Percentiles rank a stretch among this genome's conserved stretches.
phyloP scores from a whole-genome alignment of 805 yeast species.

The Suhomyces pyralidae region DNA sequence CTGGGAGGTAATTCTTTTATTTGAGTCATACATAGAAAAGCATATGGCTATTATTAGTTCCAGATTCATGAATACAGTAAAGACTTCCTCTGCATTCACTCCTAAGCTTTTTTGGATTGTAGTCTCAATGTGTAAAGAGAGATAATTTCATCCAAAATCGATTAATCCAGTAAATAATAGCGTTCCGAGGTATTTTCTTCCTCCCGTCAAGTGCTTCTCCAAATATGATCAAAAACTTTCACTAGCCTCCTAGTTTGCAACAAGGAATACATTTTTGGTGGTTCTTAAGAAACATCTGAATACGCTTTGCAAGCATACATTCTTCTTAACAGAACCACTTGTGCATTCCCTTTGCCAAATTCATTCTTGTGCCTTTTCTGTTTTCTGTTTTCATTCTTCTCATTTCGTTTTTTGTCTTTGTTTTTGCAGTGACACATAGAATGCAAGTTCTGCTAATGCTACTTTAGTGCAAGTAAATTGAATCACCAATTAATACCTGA shows the following conservation, averaged over 20 bases:
- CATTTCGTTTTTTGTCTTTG: slow-evolving; percentile 1
- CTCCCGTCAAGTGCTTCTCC: slow-evolving; percentile 6
- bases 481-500: neutral
- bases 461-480: neutral
- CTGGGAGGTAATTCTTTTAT: slow-evolving; percentile 7
- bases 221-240: slow-evolving; percentile 5
- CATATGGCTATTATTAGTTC: slow-evolving; percentile 4
- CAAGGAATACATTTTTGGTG: neutral
- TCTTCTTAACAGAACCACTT: neutral
- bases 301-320: neutral
- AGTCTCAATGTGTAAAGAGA: neutral
- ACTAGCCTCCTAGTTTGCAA: slow-evolving; percentile 4
- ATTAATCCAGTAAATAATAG: neutral
- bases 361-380: slow-evolving; percentile 1
- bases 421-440: slow-evolving; percentile 1
- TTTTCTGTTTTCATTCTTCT: neutral
- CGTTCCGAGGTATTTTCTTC: neutral
- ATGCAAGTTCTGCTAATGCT: slow-evolving; percentile 1
- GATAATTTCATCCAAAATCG: neutral
- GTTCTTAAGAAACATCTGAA: neutral
- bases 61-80: slow-evolving; percentile 1
- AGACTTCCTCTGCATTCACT: neutral
- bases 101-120: neutral
- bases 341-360: neutral
- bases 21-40: slow-evolving; percentile 10